Percentiles rank a stretch among this genome's conserved stretches.
phyloP scores from a whole-genome alignment of 495 filamentous ascomycete genomes.

The Penicillium daleae region DNA sequence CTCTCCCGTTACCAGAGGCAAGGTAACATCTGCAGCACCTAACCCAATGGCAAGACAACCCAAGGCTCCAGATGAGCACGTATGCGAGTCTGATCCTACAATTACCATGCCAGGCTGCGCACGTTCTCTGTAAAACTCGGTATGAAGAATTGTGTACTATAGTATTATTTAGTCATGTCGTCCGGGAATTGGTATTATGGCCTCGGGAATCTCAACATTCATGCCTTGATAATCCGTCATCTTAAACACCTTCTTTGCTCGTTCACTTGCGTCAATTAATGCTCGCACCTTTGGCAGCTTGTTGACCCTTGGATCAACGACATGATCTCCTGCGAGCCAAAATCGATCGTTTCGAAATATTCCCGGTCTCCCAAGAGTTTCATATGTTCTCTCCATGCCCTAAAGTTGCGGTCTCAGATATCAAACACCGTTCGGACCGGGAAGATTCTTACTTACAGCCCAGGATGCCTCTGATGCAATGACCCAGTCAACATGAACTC shows the following conservation, averaged over 20 bases:
- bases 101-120: conserved; percentile 50
- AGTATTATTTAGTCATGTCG: not conserved
- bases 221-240: conserved; percentile 51
- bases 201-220: conserved; percentile 32
- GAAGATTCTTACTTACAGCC: conserved; percentile 24
- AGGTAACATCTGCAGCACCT: conserved; percentile 49
- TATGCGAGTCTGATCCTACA: conserved; percentile 53
- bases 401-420: conserved; percentile 6
- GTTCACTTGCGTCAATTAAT: conserved; percentile 40
- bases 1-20: conserved; percentile 49
- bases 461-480: conserved; percentile 47
- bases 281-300: conserved; percentile 35
- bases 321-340: conserved; percentile 53
- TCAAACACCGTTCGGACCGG: not conserved
- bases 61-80: conserved; percentile 47
- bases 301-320: conserved; percentile 47
- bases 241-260: conserved; percentile 41
- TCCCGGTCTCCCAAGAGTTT: conserved; percentile 36
- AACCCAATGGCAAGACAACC: conserved; percentile 48
- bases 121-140: conserved; percentile 49
- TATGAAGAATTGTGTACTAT: conserved; percentile 52
- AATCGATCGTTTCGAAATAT: conserved; percentile 54
- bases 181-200: not conserved
- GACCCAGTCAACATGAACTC: conserved; percentile 47
- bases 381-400: conserved; percentile 45